Conservation (phyloP, 2,329 filamentous ascomycete genomes). For the Penicillium sp. region DNA sequence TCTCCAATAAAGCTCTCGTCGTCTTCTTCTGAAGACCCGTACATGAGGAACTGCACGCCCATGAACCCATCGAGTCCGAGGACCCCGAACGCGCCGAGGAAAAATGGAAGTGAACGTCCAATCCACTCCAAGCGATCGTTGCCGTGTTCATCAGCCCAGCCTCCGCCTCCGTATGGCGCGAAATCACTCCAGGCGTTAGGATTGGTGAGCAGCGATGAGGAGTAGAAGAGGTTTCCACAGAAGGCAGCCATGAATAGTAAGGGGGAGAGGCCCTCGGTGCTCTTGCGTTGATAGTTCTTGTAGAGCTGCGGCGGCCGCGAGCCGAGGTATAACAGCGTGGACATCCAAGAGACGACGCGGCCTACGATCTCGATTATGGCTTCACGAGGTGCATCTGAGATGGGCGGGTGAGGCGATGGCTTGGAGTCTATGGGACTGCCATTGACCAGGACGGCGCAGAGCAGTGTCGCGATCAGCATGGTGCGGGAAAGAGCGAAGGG, state of each 20-base stretch:
- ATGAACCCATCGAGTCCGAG: slow-evolving; percentile 61
- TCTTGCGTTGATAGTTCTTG: slow-evolving; percentile 63
- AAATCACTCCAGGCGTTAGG: slow-evolving; percentile 62
- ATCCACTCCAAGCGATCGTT: slow-evolving; percentile 58
- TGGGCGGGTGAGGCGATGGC: slow-evolving; percentile 21
- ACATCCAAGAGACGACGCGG: slow-evolving; percentile 56
- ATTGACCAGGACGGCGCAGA: slow-evolving; percentile 46
- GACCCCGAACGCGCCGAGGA: slow-evolving; percentile 64
- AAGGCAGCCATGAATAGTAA: slow-evolving; percentile 66
- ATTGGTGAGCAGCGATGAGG: slow-evolving; percentile 60
- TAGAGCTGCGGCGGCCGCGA: slow-evolving; percentile 64
- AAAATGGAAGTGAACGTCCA: slow-evolving; percentile 60
- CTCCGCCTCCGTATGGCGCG: slow-evolving; percentile 55
- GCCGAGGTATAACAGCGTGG: slow-evolving; percentile 56
- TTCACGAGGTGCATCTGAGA: slow-evolving; percentile 19
- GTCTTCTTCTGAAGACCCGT: slow-evolving; percentile 49
- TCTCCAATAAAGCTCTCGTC: slow-evolving; percentile 43
- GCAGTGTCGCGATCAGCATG: slow-evolving; percentile 44
- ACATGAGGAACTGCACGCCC: slow-evolving; percentile 62
- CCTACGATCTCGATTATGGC: slow-evolving; percentile 46
- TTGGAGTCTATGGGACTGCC: slow-evolving; percentile 36
- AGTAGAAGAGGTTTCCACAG: slow-evolving; percentile 67
- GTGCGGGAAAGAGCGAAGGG: slow-evolving; percentile 43
- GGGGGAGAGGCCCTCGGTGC: slow-evolving; percentile 62
- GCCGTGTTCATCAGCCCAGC: slow-evolving; percentile 59